Conservation (phyloP, 2,329 filamentous ascomycete genomes). For the Colletotrichum plurivorum region DNA sequence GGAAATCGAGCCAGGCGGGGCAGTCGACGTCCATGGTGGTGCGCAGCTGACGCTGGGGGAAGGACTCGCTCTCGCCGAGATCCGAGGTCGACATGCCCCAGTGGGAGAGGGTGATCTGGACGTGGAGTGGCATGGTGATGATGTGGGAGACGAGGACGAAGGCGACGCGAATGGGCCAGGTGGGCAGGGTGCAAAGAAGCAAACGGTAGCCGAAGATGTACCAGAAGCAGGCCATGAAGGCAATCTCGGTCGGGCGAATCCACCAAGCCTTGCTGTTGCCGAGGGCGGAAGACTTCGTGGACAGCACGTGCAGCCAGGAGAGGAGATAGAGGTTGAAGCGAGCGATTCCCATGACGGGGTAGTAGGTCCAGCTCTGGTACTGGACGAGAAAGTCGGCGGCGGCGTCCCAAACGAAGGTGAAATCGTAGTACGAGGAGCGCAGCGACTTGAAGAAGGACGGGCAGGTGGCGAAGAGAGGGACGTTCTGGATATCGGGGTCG, state of each 20-base stretch:
- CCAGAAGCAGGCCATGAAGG: conserved; percentile 76
- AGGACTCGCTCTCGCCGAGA: conserved; percentile 75
- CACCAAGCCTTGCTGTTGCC: conserved; percentile 73
- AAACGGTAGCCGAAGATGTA: conserved; percentile 77
- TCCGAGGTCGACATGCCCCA: conserved; percentile 80
- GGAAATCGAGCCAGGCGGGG: conserved; percentile 79
- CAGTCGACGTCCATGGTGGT: conserved; percentile 84
- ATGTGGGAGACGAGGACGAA: conserved; percentile 77
- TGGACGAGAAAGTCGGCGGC: conserved; percentile 71
- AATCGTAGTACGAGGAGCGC: conserved; percentile 76
- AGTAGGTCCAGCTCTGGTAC: conserved; percentile 78
- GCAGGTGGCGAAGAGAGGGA: conserved; percentile 78
- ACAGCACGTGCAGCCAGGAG: conserved; percentile 75
- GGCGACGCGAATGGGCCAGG: conserved; percentile 67
- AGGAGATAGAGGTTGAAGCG: conserved; percentile 81
- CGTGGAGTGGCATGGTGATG: conserved; percentile 76
- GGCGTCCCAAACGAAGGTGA: conserved; percentile 74
- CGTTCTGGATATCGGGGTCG: conserved; percentile 74
- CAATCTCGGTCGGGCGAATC: conserved; percentile 77
- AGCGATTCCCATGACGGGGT: conserved; percentile 76
- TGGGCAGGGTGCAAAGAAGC: conserved; percentile 72
- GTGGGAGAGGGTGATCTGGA: conserved; percentile 81
- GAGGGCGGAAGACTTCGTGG: conserved; percentile 67
- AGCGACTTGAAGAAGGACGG: conserved; percentile 76
- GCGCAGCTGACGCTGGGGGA: conserved; percentile 77